Evolutionary conservation across 768 basidiomycete species (phyloP), one percentile per base, ranked within the genome.

Genomic region (Tephrocybe sp.): DNA sequence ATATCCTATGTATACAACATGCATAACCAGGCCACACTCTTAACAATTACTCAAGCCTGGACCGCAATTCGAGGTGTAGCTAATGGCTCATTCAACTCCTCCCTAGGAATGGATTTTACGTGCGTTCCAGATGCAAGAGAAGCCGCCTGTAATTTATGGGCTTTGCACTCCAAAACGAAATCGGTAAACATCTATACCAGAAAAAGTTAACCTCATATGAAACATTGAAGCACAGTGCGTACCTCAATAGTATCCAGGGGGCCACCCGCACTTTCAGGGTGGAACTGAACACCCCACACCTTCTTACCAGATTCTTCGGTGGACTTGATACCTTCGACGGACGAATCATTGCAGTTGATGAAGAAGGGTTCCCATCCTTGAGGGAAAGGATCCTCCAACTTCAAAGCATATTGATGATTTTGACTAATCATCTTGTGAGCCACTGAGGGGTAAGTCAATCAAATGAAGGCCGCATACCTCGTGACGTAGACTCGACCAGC

Each of bases 321-420:
- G 14, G 93, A 95, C 72, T 94, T 98, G 78, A 98, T 97, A 34
- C 97, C 97, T 66, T 98, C 97, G 13, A 98, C 94, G 1, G 93
- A 97, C 13, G 96, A 98, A 71, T 98, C 96, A 63, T 98, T 98
- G 72, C 93, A 97, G 72, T 98, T 99, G 75, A 98, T 96, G 77
- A 99, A 99, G 81, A 96, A 98, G 0, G 96, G 96, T 60, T 96
- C 93, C 94, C 93, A 99, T 14, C 94, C 97, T 51, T 78, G 74
- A 22, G 97, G 97, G 89, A 98, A 97, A 3, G 93, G 89, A 63
- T 98, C 96, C 54, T 87, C 85, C 46, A 98, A 72, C 65, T 84
- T 87, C 51, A 98, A 76, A n/a, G 97, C 97, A 68, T 98, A 99
- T 61, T 98, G 97, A 66, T 97, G 94, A 70, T 99, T 98, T 86